These are phyloP conservation scores for Sordariomycetes sp. DNA, from an alignment of 2,329 filamentous ascomycete species.

Conservation along the genomic window DNA sequence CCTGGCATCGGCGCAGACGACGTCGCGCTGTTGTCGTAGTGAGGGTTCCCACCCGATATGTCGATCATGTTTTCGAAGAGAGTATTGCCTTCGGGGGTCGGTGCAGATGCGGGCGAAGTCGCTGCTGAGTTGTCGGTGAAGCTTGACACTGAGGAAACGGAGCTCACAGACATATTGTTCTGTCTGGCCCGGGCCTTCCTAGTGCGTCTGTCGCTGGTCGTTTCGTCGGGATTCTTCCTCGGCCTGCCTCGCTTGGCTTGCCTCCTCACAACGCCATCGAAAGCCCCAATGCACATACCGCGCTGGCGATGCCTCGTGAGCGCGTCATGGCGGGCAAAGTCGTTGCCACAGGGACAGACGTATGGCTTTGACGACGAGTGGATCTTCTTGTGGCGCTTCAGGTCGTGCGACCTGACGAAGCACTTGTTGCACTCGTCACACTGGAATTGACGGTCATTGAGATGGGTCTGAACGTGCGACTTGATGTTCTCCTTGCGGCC, in stretches of 20 bases:
- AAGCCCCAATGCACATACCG: slow-evolving; percentile 92
- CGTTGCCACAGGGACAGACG: slow-evolving; percentile 87
- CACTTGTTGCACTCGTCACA: slow-evolving; percentile 91
- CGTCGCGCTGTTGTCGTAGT: slow-evolving; percentile 12
- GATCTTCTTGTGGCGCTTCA: slow-evolving; percentile 96
- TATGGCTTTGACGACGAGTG: slow-evolving; percentile 95
- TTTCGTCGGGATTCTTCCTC: slow-evolving; percentile 51
- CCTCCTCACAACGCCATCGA: slow-evolving; percentile 64
- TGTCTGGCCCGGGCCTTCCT: slow-evolving; percentile 42
- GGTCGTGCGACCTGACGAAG: slow-evolving; percentile 93
- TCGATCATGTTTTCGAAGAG: slow-evolving; percentile 36
- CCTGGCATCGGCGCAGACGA: slow-evolving; percentile 38
- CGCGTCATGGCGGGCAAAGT: slow-evolving; percentile 90
- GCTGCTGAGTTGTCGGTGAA: slow-evolving; percentile 47
- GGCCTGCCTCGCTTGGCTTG: slow-evolving; percentile 55
- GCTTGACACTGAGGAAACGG: slow-evolving; percentile 43
- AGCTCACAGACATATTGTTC: slow-evolving; percentile 43
- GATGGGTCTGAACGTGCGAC: slow-evolving; percentile 94
- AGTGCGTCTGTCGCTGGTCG: slow-evolving; percentile 28
- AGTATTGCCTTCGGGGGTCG: neutral
- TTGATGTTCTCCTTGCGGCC: slow-evolving; percentile 99
- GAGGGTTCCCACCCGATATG: slow-evolving; percentile 12
- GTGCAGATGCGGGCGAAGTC: slow-evolving; percentile 35
- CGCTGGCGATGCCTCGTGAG: slow-evolving; percentile 89
- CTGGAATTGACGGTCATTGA: slow-evolving; percentile 90